phyloP scores from a whole-genome alignment of 2,329 filamentous ascomycete species.

The Nothomitra cinnamomea region DNA sequence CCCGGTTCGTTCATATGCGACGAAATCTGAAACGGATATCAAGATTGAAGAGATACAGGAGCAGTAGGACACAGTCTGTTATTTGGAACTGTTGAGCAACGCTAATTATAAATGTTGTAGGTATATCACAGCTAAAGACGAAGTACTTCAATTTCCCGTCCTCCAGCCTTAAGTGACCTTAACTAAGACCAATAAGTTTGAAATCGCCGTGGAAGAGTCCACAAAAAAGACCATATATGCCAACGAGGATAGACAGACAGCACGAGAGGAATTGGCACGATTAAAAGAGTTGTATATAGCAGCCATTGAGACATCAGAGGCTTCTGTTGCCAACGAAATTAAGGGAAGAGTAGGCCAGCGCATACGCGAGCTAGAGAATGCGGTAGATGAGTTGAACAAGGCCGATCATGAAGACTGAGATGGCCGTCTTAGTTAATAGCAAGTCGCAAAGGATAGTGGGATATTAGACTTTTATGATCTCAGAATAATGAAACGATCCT shows the following conservation, averaged over 20 bases:
- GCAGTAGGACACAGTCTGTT: not conserved
- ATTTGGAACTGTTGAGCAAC: too few species aligned
- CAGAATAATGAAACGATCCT: too few species aligned
- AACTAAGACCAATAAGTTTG: conserved; percentile 19
- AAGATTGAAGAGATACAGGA: conserved; percentile 1
- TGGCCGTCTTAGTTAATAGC: conserved; percentile 2
- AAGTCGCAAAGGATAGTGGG: not conserved
- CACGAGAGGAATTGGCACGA: conserved; percentile 32
- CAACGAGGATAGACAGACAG: conserved; percentile 34
- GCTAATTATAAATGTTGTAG: not conserved
- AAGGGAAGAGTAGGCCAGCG: conserved; percentile 31
- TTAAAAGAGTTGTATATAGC: conserved; percentile 30
- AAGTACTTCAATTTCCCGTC: not conserved
- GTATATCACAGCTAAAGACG: conserved; percentile 3
- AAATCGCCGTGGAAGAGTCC: conserved; percentile 34
- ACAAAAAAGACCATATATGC: conserved; percentile 38
- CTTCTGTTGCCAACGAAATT: conserved; percentile 31
- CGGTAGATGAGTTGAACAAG: conserved; percentile 33
- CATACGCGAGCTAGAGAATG: conserved; percentile 36
- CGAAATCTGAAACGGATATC: not conserved
- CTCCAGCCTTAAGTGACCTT: not conserved
- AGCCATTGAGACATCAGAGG: conserved; percentile 24
- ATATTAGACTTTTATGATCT: not conserved
- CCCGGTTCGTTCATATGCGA: not conserved
- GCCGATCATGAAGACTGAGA: conserved; percentile 28